These are phyloP conservation scores for Blepharisma japonicum DNA, from an alignment of 73 alveolate species.

Conservation along the genomic window DNA sequence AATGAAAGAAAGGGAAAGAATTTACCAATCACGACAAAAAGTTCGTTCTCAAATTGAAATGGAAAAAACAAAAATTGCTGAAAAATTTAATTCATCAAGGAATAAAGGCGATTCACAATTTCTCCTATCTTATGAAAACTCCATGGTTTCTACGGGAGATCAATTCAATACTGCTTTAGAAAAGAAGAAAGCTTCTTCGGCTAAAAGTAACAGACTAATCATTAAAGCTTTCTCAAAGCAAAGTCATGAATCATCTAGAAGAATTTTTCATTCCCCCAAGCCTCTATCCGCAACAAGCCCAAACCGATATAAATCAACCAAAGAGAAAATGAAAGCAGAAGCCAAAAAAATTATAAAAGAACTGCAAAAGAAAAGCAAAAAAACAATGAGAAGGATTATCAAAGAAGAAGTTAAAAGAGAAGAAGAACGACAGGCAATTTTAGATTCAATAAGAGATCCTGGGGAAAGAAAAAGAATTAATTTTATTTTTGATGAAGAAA, in stretches of 20 bases:
- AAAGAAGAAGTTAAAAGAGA: constrained; percentile 26
- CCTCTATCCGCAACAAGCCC: not conserved
- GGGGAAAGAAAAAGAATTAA: constrained; percentile 28
- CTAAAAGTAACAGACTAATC: not conserved
- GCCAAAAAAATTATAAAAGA: constrained; percentile 6
- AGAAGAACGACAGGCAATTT: constrained; percentile 6
- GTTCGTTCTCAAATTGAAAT: constrained; percentile 36
- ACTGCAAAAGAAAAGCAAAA: constrained; percentile 22
- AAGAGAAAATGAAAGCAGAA: constrained; percentile 33
- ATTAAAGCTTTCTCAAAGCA: no score
- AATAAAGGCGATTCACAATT: no score
- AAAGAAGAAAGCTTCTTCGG: not conserved
- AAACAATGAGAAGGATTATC: not conserved
- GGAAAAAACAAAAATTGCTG: constrained; percentile 35
- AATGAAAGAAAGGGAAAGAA: constrained; percentile 37
- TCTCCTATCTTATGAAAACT: no score
- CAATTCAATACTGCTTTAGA: not conserved
- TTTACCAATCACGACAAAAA: constrained; percentile 28
- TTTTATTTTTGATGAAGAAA: constrained; percentile 16
- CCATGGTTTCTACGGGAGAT: not conserved
- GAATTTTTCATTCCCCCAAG: not conserved
- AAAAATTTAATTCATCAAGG: constrained; percentile 15
- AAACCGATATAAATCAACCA: constrained; percentile 8
- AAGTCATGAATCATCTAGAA: not conserved
- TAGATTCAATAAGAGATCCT: not conserved